Base-by-base conservation (phyloP, 2,329 filamentous ascomycete genomes). In the Fusarium clavum region DNA sequence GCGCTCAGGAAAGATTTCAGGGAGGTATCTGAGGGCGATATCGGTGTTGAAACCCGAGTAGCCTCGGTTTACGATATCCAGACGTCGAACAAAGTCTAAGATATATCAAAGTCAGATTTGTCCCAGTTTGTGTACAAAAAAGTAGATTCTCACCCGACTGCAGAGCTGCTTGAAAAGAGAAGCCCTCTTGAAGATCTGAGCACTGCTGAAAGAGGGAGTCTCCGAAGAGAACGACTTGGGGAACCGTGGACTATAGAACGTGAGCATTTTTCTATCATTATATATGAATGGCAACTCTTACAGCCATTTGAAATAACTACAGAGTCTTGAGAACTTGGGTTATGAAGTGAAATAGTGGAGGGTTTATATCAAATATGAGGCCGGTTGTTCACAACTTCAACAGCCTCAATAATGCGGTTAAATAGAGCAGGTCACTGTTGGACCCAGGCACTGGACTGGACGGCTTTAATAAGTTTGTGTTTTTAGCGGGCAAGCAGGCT, bases 11-110 rank as follows among this genome's bases (percentile, higher is more conserved):
- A 98, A 89, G 70, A 96, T 87, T 44, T 88, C 82, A 0, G 91
- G 86, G 8, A 98, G 83, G 44, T 92, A 84, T 61, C 88, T 82
- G 61, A 97, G 80, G 13, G 90, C 91, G 78, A 97, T 90, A 38
- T 86, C 85, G 4, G 94, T 94, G 76, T 91, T 97, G 83, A 95
- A 98, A 13, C 95, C 95, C 74, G 89, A 92, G 69, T 97, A 89
- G 8, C 96, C 96, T 46, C 94, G 89, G 79, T 98, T 97, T 74
- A 98, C 83, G 48, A 98, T 89, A 81, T 98, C 96, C 16, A 96
- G 84, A 38, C 90, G 88, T 61, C 95, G 89, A 52, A 89, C 87
- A 77, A 93, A 94, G 60, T 87, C 93, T 95, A 6, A 22, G 14
- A 14, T 20, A 32, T 25, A 62, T 24, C 57, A 32, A 16, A 61